Evolutionary conservation across 768 basidiomycete genomes (phyloP), one percentile per base, ranked within the genome.

Genomic region (Paxillus ammoniavirescens): DNA sequence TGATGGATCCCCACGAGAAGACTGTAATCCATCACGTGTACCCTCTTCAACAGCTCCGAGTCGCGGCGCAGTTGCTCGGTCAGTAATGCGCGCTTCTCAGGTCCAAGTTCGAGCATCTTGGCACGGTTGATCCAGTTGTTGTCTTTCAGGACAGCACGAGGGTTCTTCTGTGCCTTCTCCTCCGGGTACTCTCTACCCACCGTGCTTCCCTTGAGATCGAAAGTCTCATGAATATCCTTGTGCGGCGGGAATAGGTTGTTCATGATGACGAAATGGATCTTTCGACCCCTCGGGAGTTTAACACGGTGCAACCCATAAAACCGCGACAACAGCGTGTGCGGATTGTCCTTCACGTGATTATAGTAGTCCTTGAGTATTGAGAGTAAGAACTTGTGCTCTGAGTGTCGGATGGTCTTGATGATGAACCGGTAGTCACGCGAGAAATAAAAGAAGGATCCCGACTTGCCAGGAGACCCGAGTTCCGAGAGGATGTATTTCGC

Each of bases 181-280:
- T 96, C 94, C 0, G 93, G 80, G 58, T 93, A 94, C 69, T 85
- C 78, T 23, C 96, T 77, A 0, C 95, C 96, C 2, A 96, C 84
- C 0, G 95, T 94, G 44, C 89, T 92, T 2, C 95, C 96, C 68
- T 99, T 98, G 60, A 98, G 78, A 70, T 99, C 96, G 65, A 90
- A 98, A 30, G 95, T 96, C 75, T 98, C 97, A 72, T 99, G 97
- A 41, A 98, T 80, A 68, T 99, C 97, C 59, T 93, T 86, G 73
- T 98, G 96, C 0, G 97, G 89, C 0, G 97, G 96, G 73, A 99
- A 98, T 28, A 99, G 80, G 69, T 99, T 99, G 77, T 98, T 99
- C 94, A 98, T 98, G 72, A 99, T 97, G 51, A 98, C 93, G 66
- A 99, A 99, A 69, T 99, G 97, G 49, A 99, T 99, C 75, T 99